phyloP scores from a whole-genome alignment of 768 basidiomycete species.

The Leccinum sublutescens region DNA sequence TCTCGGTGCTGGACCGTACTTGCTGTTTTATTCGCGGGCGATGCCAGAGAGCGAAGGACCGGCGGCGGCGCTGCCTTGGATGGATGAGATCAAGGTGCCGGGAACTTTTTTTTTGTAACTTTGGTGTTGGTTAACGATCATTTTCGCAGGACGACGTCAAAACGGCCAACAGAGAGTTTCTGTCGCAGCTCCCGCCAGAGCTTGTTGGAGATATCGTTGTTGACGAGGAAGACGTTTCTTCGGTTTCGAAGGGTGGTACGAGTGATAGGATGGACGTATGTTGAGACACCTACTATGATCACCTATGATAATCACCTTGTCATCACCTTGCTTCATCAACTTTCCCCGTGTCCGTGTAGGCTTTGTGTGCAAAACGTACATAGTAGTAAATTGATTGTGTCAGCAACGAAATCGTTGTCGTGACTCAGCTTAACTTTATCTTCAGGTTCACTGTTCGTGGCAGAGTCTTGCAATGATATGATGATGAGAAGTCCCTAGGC shows the following conservation, averaged over 20 bases:
- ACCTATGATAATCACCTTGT: neutral
- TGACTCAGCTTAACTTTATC: too few species aligned
- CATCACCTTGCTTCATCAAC: too few species aligned
- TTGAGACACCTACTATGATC: neutral
- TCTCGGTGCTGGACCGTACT: slow-evolving; percentile 72
- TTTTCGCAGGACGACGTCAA: slow-evolving; percentile 32
- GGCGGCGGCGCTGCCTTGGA: slow-evolving; percentile 22
- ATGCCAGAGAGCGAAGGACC: slow-evolving; percentile 22
- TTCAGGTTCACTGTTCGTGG: too few species aligned
- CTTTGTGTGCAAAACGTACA: too few species aligned
- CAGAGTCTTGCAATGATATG: too few species aligned
- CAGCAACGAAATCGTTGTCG: too few species aligned
- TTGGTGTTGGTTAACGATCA: neutral
- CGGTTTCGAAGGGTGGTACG: neutral
- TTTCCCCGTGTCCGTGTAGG: too few species aligned
- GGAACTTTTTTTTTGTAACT: neutral
- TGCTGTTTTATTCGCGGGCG: slow-evolving; percentile 63
- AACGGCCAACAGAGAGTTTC: slow-evolving; percentile 37
- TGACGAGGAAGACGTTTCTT: slow-evolving; percentile 10
- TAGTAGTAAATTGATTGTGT: too few species aligned
- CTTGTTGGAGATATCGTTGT: slow-evolving; percentile 26
- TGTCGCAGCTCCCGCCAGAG: slow-evolving; percentile 32
- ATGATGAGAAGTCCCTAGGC: too few species aligned
- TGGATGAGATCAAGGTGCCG: slow-evolving; percentile 30
- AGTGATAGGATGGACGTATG: slow-evolving; percentile 21